A percentile compares a stretch with the other conserved stretches of the same genome.
phyloP scores from a whole-genome alignment of 352 stramenopile genomes.

The Globisporangium paroecandrum region DNA sequence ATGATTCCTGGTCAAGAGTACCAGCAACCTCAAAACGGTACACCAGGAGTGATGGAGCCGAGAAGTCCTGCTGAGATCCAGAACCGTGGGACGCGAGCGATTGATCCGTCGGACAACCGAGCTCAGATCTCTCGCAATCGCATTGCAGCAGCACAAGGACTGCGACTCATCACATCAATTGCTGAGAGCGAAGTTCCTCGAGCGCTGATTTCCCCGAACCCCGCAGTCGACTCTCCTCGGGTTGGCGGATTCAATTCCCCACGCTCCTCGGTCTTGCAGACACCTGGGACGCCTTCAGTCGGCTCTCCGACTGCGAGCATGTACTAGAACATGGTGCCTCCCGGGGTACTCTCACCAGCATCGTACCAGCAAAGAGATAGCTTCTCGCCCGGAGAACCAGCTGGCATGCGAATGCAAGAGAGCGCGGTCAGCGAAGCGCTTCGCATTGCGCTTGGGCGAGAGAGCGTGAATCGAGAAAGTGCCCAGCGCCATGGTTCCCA shows the following conservation, averaged over 20 bases:
- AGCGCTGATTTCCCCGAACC: constrained; percentile 82
- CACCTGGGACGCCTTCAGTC: constrained; percentile 63
- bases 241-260: constrained; percentile 74
- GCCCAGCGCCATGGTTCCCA: constrained; percentile 26
- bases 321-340: constrained; percentile 43
- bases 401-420: constrained; percentile 32
- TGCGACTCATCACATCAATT: constrained; percentile 82
- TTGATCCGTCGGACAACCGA: constrained; percentile 18
- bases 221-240: constrained; percentile 78
- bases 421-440: constrained; percentile 49
- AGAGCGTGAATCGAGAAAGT: constrained; percentile 63
- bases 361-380: constrained; percentile 83
- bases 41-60: constrained; percentile 34
- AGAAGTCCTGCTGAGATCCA: constrained; percentile 80
- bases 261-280: constrained; percentile 66
- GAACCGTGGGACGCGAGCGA: constrained; percentile 58
- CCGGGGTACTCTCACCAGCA: constrained; percentile 61
- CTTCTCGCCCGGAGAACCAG: constrained; percentile 28
- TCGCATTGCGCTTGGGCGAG: constrained; percentile 69
- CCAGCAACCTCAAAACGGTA: constrained; percentile 48
- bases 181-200: constrained; percentile 76
- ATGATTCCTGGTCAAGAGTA: constrained; percentile 67
- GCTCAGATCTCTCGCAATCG: constrained; percentile 29
- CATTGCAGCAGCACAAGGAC: constrained; percentile 49
- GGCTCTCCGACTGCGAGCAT: constrained; percentile 45